phyloP scores from a whole-genome alignment of 805 yeast species.

The Ogataea neopini region DNA sequence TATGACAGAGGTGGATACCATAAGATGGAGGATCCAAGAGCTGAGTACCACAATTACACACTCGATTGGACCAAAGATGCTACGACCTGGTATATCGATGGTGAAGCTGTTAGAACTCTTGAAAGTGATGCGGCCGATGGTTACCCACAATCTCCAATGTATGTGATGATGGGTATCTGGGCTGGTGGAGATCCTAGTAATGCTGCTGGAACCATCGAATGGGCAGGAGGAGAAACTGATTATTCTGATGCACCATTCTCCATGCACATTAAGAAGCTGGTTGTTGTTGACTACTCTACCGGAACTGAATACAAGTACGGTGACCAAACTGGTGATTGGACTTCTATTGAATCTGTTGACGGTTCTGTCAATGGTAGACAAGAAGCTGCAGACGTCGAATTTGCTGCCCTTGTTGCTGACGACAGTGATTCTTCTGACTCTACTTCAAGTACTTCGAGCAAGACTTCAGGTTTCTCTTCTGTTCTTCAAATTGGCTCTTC shows the following conservation, averaged over 20 bases:
- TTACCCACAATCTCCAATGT: slow-evolving; percentile 92
- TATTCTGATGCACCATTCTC: slow-evolving; percentile 66
- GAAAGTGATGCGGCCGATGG: slow-evolving; percentile 57
- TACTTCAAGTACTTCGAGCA: slow-evolving; percentile 14
- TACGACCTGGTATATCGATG: slow-evolving; percentile 74
- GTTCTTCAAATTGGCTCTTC: slow-evolving; percentile 1
- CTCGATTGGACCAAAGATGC: slow-evolving; percentile 77
- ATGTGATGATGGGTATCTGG: slow-evolving; percentile 68
- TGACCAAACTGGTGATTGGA: slow-evolving; percentile 58
- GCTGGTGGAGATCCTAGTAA: slow-evolving; percentile 78
- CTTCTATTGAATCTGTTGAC: slow-evolving; percentile 54
- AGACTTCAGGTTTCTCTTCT: not conserved
- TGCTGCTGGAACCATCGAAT: slow-evolving; percentile 66
- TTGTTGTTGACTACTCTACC: slow-evolving; percentile 69
- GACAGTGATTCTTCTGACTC: slow-evolving; percentile 6
- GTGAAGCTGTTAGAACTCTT: slow-evolving; percentile 64
- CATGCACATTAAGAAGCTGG: slow-evolving; percentile 59
- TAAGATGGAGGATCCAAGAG: slow-evolving; percentile 54
- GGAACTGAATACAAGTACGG: slow-evolving; percentile 59
- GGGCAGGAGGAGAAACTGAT: slow-evolving; percentile 82
- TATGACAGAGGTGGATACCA: slow-evolving; percentile 82
- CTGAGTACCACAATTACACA: slow-evolving; percentile 71
- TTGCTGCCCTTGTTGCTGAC: slow-evolving; percentile 35
- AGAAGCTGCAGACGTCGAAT: slow-evolving; percentile 45
- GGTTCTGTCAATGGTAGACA: slow-evolving; percentile 66